Percentiles rank a stretch among this genome's conserved stretches.
Conservation (phyloP, 1,139 yeast genomes). For the Lodderomyces beijingensis region DNA sequence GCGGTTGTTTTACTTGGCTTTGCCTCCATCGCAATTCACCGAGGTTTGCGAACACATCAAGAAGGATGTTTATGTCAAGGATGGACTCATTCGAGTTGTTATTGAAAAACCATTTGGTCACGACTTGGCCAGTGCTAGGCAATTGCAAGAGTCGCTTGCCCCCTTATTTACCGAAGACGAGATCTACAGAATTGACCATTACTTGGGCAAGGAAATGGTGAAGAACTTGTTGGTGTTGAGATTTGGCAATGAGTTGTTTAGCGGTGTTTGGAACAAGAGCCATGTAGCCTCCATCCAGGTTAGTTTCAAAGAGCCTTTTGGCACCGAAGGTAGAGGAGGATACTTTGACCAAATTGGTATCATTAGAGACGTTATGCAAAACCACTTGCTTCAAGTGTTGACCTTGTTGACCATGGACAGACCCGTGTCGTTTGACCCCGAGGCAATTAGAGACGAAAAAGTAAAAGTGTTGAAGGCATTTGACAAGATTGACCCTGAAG, state of each 20-base stretch:
- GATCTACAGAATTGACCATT: slow-evolving; percentile 92
- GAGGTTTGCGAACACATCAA: slow-evolving; percentile 73
- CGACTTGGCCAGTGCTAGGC: slow-evolving; percentile 74
- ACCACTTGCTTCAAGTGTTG: slow-evolving; percentile 89
- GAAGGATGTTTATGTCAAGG: slow-evolving; percentile 58
- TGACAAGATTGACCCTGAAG: slow-evolving; percentile 58
- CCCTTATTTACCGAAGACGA: slow-evolving; percentile 91
- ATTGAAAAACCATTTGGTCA: slow-evolving; percentile 98
- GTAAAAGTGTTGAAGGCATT: slow-evolving; percentile 87
- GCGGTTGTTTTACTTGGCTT: slow-evolving; percentile 84
- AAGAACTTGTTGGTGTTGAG: slow-evolving; percentile 85
- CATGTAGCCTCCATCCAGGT: slow-evolving; percentile 78
- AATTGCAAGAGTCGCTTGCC: slow-evolving; percentile 69
- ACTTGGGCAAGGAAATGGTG: slow-evolving; percentile 96
- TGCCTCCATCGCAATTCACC: slow-evolving; percentile 91
- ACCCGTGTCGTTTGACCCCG: slow-evolving; percentile 86
- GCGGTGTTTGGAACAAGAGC: slow-evolving; percentile 82
- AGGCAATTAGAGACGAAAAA: slow-evolving; percentile 92
- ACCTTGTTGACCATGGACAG: slow-evolving; percentile 94
- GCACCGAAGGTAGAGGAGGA: slow-evolving; percentile 99
- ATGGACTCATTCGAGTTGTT: slow-evolving; percentile 75
- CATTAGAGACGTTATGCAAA: slow-evolving; percentile 97
- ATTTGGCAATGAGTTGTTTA: slow-evolving; percentile 82
- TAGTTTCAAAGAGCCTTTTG: slow-evolving; percentile 92
- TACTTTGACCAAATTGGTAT: slow-evolving; percentile 94